Evolutionary conservation across 2,329 filamentous ascomycete species (phyloP).

Genomic region (Volutella citrinella): DNA sequence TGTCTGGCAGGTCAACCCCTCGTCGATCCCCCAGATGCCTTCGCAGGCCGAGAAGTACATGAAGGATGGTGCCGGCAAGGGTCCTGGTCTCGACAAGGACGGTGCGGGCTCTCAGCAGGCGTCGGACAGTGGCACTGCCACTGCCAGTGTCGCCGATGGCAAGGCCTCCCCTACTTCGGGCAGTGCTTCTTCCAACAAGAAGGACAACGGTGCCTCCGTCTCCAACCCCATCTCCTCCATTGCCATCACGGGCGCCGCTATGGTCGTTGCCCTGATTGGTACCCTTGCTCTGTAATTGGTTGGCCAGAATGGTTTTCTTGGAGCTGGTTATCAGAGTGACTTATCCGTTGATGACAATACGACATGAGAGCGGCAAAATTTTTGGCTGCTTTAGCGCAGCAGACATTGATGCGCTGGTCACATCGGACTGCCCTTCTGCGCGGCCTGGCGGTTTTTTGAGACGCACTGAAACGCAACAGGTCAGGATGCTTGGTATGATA

Average conservation of each 20-base stretch:
- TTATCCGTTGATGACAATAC: slow-evolving; percentile 23
- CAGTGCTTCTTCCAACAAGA: slow-evolving; percentile 8
- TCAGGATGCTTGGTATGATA: too few species aligned
- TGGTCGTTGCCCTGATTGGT: slow-evolving; percentile 38
- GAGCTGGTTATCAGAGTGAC: slow-evolving; percentile 10
- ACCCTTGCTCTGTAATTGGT: slow-evolving; percentile 36
- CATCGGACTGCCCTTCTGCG: slow-evolving; percentile 19
- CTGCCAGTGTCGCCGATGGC: slow-evolving; percentile 36
- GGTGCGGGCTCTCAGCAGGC: slow-evolving; percentile 57
- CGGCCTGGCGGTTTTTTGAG: too few species aligned
- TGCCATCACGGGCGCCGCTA: slow-evolving; percentile 32
- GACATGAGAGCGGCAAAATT: too few species aligned
- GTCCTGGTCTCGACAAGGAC: slow-evolving; percentile 49
- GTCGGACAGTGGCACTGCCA: slow-evolving; percentile 44
- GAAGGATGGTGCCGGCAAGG: slow-evolving; percentile 49
- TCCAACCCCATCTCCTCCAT: slow-evolving; percentile 28
- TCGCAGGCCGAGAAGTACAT: slow-evolving; percentile 50
- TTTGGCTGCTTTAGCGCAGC: too few species aligned
- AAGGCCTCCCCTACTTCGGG: slow-evolving; percentile 27
- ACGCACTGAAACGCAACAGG: too few species aligned
- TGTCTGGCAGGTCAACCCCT: slow-evolving; percentile 52
- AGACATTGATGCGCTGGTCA: slow-evolving; percentile 21
- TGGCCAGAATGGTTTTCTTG: slow-evolving; percentile 3
- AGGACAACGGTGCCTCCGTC: slow-evolving; percentile 28
- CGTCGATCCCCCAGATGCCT: slow-evolving; percentile 51